Conservation (phyloP, 2,329 filamentous ascomycete species). For the Colletotrichum orchidophilum region DNA sequence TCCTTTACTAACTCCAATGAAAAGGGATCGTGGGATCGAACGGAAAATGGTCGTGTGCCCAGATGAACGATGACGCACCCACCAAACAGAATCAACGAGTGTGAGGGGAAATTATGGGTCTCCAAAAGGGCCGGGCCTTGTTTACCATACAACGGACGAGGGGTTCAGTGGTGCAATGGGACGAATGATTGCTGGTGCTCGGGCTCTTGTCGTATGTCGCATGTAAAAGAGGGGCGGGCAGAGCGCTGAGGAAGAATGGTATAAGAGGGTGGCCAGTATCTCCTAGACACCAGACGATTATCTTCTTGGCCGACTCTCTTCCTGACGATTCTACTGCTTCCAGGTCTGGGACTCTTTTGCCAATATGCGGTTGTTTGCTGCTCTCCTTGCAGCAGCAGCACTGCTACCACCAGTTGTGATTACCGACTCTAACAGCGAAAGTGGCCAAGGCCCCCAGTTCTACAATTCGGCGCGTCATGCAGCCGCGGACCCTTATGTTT, state of each 20-base stretch:
- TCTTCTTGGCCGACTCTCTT: background rate
- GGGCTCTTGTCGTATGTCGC: background rate
- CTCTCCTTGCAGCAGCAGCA: background rate
- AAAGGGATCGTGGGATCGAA: background rate
- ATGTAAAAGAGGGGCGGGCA: slow-evolving; percentile 14
- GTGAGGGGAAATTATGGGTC: slow-evolving; percentile 29
- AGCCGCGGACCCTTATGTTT: slow-evolving; percentile 44
- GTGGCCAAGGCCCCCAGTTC: slow-evolving; percentile 39
- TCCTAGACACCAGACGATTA: too few species aligned
- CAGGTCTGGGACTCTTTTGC: background rate
- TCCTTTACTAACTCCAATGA: background rate
- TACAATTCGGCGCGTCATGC: slow-evolving; percentile 45
- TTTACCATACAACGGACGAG: slow-evolving; percentile 12
- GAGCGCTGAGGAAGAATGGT: background rate
- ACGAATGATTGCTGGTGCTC: slow-evolving; percentile 2
- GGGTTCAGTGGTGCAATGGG: slow-evolving; percentile 1
- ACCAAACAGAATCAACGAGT: background rate
- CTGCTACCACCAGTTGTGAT: background rate
- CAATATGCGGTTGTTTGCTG: background rate
- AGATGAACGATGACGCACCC: background rate
- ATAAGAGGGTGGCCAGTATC: background rate
- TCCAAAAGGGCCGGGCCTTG: background rate
- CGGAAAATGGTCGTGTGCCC: background rate
- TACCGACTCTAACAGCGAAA: background rate
- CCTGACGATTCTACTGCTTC: background rate